Base-by-base conservation (phyloP, 2,329 filamentous ascomycete genomes). In the Phyllosticta capitalensis region DNA sequence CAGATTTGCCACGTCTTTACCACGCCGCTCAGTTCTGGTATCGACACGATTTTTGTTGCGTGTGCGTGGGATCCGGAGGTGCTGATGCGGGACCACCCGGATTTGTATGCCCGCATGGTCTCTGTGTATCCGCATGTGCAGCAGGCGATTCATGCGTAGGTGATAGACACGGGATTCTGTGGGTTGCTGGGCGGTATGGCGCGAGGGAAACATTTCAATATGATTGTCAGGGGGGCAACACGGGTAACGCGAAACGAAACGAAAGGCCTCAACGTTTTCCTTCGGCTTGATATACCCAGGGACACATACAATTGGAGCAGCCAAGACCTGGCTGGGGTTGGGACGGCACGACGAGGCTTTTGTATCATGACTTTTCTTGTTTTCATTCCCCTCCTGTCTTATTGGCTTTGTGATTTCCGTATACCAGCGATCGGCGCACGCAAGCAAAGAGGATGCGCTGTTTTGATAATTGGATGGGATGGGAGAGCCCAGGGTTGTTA, bases 1-100 rank as follows among this genome's bases (percentile, higher is more conserved):
- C 92, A 96, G 72, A 88, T 96, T 62, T 88, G 87, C 71, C 88
- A 95, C 72, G 83, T 95, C 64, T 95, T 96, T 75, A 89, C 92
- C 33, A 92, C 89, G 0, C 92, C 92, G 0, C 79, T 97, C 60
- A 86, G 86, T 63, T 92, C 87, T 67, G 92, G 92, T n/a, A 84
- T 95, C 63, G 89, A 95, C 65, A 95, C 92, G 0, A 89, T 96
- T 62, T 96, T 96, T 66, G 90, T 96, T 0, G 91, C 90, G 2
- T 80, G 80, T 72, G 83, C 81, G 1, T 85, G 82, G 81, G 81
- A 84, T 69, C 81, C 82, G 9, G 81, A 88, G 68, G 88, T 92
- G 9, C 76, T 96, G 77, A 87, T 90, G 70, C 79, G 83, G 50
- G 86, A 94, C 60, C 92, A 96, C 72, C 84, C 86, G 0, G 90